Percentiles rank a stretch among this genome's conserved stretches.
Evolutionary conservation across 306 rosid species (phyloP).

Genomic region (Rosa persica): DNA sequence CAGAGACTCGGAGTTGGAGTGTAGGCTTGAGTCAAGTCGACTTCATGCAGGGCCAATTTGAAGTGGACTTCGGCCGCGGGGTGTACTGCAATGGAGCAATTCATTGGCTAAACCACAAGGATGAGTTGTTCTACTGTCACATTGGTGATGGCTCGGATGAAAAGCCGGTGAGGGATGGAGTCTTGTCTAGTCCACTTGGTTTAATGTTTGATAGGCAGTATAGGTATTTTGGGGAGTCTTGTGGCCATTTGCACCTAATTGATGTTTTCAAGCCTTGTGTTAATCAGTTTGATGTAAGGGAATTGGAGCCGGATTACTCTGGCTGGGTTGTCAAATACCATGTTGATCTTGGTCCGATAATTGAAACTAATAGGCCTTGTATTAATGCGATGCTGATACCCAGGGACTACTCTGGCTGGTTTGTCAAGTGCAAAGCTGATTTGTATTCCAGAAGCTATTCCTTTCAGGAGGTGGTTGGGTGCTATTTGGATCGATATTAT

Average conservation of each 20-base stretch:
- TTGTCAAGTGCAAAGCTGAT: neutral
- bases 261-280: neutral
- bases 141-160: neutral
- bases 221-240: slow-evolving; percentile 3
- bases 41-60: neutral
- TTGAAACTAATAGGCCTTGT: neutral
- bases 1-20: neutral
- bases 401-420: neutral
- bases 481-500: neutral
- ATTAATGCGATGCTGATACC: neutral
- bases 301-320: neutral
- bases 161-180: neutral
- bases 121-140: neutral
- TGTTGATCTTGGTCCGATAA: neutral
- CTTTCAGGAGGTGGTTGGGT: neutral
- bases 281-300: neutral
- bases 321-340: neutral
- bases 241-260: neutral
- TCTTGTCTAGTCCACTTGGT: neutral
- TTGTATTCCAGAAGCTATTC: neutral
- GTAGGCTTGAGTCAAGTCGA: neutral
- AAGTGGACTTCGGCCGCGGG: neutral
- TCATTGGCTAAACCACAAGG: neutral
- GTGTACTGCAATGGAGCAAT: slow-evolving; percentile 6
- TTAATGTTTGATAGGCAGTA: neutral